Percentiles rank a stretch among this genome's conserved stretches.
Conservation (phyloP, 768 basidiomycete genomes). For the Mycena sanguinolenta region DNA sequence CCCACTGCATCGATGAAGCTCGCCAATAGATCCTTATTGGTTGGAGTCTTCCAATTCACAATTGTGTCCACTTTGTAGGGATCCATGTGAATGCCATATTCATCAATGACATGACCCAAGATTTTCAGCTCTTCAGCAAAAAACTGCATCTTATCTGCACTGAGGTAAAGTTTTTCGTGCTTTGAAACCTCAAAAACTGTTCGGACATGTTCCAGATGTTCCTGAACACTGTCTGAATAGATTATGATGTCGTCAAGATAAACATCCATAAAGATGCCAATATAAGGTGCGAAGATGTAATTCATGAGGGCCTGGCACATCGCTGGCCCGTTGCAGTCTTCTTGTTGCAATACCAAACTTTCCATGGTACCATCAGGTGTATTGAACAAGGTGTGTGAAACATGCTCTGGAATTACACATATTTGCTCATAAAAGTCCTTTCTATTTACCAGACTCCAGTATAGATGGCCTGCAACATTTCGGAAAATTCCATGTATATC, state of each 20-base stretch:
- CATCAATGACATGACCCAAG: neutral
- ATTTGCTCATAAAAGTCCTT: constrained; percentile 1
- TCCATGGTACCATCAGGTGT: neutral
- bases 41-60: neutral
- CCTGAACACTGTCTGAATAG: neutral
- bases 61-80: no score
- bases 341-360: neutral
- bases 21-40: no score
- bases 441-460: neutral
- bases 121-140: neutral
- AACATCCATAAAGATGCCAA: no score
- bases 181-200: neutral
- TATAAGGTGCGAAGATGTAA: no score
- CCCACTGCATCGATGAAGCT: no score
- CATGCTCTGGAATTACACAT: neutral
- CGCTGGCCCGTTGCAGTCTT: no score
- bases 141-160: no score
- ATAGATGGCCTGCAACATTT: neutral
- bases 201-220: neutral
- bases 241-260: neutral
- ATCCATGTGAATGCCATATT: neutral
- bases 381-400: neutral
- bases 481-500: neutral
- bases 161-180: neutral
- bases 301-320: no score